Percentiles rank a stretch among this genome's conserved stretches.
Evolutionary conservation across 2,329 filamentous ascomycete genomes (phyloP).

Genomic region (Penicillium sp.): DNA sequence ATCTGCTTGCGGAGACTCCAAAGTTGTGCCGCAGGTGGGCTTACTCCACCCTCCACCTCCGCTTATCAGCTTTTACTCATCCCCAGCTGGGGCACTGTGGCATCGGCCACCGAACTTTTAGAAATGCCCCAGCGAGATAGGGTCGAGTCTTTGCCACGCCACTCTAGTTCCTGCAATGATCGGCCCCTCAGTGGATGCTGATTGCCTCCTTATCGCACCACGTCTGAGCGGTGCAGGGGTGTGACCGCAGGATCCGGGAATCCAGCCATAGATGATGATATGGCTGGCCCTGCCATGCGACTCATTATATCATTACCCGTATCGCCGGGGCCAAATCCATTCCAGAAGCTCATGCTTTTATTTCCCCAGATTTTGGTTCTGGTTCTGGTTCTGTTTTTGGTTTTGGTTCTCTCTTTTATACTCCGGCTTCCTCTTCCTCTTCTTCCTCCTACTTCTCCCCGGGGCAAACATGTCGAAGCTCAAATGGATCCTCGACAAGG

Average conservation of each 20-base stretch:
- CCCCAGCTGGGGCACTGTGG: too few relatives aligned
- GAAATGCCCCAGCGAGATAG: too few relatives aligned
- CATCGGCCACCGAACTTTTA: too few relatives aligned
- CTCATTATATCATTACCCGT: slow-evolving; percentile 22
- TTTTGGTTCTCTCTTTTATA: not conserved
- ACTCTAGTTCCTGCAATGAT: slow-evolving; percentile 6
- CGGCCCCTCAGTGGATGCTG: slow-evolving; percentile 8
- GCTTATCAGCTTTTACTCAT: slow-evolving; percentile 16
- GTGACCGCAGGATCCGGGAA: slow-evolving; percentile 9
- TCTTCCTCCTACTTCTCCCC: not conserved
- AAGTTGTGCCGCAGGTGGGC: too few relatives aligned
- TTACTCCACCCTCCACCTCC: slow-evolving; percentile 6
- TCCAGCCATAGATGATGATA: slow-evolving; percentile 14
- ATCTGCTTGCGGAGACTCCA: slow-evolving; percentile 24
- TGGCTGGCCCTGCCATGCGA: slow-evolving; percentile 8
- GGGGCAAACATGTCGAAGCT: slow-evolving; percentile 31
- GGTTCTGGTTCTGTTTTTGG: not conserved
- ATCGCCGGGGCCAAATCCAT: slow-evolving; percentile 4
- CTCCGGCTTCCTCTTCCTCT: not conserved
- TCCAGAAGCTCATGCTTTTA: slow-evolving; percentile 3
- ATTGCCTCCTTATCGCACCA: slow-evolving; percentile 18
- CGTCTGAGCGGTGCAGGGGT: slow-evolving; percentile 11
- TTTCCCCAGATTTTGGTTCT: not conserved
- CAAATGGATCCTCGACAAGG: slow-evolving; percentile 52
- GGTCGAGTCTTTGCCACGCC: not conserved